These are phyloP conservation scores for Saturnispora serradocipensis DNA, from an alignment of 805 yeast species.

Conservation along the genomic window DNA sequence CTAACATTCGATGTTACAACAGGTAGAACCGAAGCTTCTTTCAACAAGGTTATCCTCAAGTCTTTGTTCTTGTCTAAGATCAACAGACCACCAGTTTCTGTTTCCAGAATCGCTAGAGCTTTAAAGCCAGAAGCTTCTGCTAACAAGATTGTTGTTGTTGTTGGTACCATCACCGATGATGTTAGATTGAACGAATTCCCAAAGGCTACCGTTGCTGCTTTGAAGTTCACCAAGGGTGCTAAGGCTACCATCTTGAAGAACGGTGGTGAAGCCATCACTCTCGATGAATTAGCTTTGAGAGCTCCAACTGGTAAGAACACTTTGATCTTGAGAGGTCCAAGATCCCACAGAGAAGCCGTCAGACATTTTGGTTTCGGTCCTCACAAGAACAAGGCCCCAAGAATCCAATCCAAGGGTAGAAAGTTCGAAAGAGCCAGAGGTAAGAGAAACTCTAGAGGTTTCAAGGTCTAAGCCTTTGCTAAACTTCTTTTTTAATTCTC, in stretches of 20 bases:
- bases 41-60: constrained; percentile 95
- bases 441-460: constrained; percentile 98
- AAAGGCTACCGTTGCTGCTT: constrained; percentile 97
- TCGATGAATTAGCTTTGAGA: constrained; percentile 97
- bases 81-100: constrained; percentile 99
- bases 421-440: constrained; percentile 99
- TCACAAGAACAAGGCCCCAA: constrained; percentile 99
- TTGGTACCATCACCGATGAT: constrained; percentile 99
- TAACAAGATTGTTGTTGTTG: constrained; percentile 91
- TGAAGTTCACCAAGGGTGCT: constrained; percentile 99
- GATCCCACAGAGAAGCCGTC: constrained; percentile 98
- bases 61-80: constrained; percentile 94
- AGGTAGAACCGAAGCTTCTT: constrained; percentile 98
- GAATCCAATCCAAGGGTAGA: constrained; percentile 95
- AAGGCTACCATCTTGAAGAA: constrained; percentile 94
- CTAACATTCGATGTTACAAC: constrained; percentile 15
- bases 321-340: constrained; percentile 95
- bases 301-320: constrained; percentile 99
- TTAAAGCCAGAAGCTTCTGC: constrained; percentile 75
- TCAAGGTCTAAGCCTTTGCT: constrained; percentile 80
- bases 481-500: constrained; percentile 4
- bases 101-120: constrained; percentile 82
- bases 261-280: constrained; percentile 99
- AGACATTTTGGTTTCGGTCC: constrained; percentile 99
- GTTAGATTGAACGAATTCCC: constrained; percentile 89